These are phyloP conservation scores for Termitomyces sp. DNA, from an alignment of 768 basidiomycete species.

Conservation along the genomic window DNA sequence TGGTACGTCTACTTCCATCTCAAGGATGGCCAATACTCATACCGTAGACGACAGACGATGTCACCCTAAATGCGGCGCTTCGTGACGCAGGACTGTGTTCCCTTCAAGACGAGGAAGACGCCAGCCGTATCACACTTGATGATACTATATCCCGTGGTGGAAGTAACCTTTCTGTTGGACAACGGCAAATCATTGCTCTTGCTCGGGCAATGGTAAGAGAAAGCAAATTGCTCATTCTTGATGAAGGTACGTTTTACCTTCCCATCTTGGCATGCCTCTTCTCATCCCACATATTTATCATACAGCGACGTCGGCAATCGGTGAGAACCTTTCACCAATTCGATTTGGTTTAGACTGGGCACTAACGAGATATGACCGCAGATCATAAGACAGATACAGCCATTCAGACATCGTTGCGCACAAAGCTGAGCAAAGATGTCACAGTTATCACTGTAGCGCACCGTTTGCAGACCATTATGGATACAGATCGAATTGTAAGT, in stretches of 20 bases:
- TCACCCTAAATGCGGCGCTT: conserved; percentile 30
- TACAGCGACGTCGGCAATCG: conserved; percentile 42
- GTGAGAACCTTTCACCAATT: conserved; percentile 23
- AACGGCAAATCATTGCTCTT: conserved; percentile 65
- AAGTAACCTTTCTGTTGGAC: conserved; percentile 72
- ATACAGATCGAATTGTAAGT: conserved; percentile 52
- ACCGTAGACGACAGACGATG: conserved; percentile 29
- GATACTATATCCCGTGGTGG: conserved; percentile 47
- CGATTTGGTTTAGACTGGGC: background rate
- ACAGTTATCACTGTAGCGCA: conserved; percentile 68
- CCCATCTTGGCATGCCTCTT: conserved; percentile 8
- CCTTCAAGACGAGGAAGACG: conserved; percentile 31
- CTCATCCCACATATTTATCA: conserved; percentile 22
- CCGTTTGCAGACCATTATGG: conserved; percentile 61
- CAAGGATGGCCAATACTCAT: too few species aligned
- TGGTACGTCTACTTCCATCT: conserved; percentile 8
- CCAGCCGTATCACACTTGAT: conserved; percentile 46
- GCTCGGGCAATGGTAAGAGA: conserved; percentile 56
- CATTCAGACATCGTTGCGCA: conserved; percentile 64
- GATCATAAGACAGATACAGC: conserved; percentile 61
- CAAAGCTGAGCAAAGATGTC: conserved; percentile 54
- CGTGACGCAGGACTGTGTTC: conserved; percentile 35
- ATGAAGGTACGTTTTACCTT: conserved; percentile 46
- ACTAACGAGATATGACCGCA: conserved; percentile 2
- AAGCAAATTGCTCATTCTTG: conserved; percentile 56